Evolutionary conservation across 345 rosid genomes (phyloP), one percentile per base, ranked within the genome.

Genomic region (Erysimum cheiranthoides): DNA sequence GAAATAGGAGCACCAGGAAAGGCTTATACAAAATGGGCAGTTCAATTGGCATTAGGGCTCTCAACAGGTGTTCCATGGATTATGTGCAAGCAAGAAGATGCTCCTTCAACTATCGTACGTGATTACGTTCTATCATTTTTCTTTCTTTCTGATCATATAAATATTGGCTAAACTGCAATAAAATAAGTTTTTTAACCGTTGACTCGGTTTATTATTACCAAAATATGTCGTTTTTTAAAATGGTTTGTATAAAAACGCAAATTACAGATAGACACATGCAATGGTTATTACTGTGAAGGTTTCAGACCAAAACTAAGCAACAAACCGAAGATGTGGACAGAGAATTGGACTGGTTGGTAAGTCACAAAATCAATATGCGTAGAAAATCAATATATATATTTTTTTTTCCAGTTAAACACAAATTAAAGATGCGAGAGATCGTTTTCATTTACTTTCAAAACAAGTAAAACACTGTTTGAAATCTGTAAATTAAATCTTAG

Each of bases 21-120:
- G 78, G 87, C 92, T 54, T 95, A 89, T 75, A 74, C 89, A 49
- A 74, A 88, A 61, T 95, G 99, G 99, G 93, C 85, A 27, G 98
- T 97, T 70, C 68, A 85, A 71, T 87, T 95, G 99, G 99, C 99
- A 1, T 87, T 93, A 43, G 89, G 92, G 61, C 96, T 93, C 6
- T 66, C 74, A 8, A 93, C 98, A 5, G 96, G 98, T 25, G 99
- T 95, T 73, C 99, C 99, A 50, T 95, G 99, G 99, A 77, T 95
- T 82, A 95, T 95, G 99, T 92, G 99, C 89, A 95, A 95, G 84
- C 99, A 95, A 90, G 98, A 93, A 3, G 94, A 95, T 81, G 99
- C 94, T 69, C 98, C 99, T 47, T 89, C 77, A 62, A 94, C 98
- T 60, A 78, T 95, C 66, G 99, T 92, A 86, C 75, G 25, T 21